A percentile compares a stretch with the other conserved stretches of the same genome.
Conservation (phyloP, 2,329 filamentous ascomycete species). For the Aspergillus sp. region DNA sequence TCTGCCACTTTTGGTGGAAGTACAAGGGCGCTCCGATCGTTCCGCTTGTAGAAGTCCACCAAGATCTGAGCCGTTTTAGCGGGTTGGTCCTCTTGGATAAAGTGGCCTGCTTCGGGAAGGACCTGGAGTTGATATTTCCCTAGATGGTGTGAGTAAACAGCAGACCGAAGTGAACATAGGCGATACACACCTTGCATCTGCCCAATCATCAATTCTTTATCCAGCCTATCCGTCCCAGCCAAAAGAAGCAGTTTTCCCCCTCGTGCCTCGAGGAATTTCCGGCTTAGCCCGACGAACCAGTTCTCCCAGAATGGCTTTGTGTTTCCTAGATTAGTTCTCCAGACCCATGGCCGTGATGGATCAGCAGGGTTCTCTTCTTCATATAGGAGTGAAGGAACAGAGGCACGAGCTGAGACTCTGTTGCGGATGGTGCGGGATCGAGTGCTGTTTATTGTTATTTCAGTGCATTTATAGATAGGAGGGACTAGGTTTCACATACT, state of each 20-base stretch:
- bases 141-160: constrained; percentile 5
- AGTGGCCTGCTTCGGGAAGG: constrained; percentile 91
- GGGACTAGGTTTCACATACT: constrained; percentile 41
- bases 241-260: constrained; percentile 82
- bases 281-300: constrained; percentile 85
- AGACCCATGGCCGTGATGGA: constrained; percentile 60
- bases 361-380: constrained; percentile 34
- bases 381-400: constrained; percentile 73
- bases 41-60: constrained; percentile 86
- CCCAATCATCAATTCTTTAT: constrained; percentile 89
- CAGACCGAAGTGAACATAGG: neutral
- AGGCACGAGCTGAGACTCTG: constrained; percentile 74
- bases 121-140: constrained; percentile 94
- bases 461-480: neutral
- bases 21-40: constrained; percentile 79
- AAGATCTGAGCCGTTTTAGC: constrained; percentile 81
- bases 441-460: constrained; percentile 42
- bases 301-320: constrained; percentile 91
- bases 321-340: constrained; percentile 76
- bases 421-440: constrained; percentile 84
- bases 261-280: constrained; percentile 75
- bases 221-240: constrained; percentile 82
- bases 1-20: constrained; percentile 89
- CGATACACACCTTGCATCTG: constrained; percentile 79
- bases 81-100: constrained; percentile 91